Evolutionary conservation across 2,329 filamentous ascomycete genomes (phyloP).

Genomic region (Mollisiaceae sp.): DNA sequence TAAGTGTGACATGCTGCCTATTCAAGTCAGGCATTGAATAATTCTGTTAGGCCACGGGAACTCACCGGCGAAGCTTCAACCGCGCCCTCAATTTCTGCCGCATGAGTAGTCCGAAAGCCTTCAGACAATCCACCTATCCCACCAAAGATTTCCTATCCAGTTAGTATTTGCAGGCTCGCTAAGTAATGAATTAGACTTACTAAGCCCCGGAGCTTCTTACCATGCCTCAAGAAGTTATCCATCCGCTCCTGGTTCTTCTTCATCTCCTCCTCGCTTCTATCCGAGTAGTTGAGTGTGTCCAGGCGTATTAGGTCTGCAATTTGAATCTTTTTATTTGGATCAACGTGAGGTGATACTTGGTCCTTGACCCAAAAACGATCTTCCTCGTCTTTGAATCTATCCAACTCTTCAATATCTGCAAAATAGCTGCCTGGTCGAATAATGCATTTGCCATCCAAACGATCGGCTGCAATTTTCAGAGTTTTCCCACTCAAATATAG

Average conservation of each 20-base stretch:
- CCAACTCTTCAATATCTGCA: conserved; percentile 22
- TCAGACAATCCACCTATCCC: conserved; percentile 24
- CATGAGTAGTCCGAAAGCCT: conserved; percentile 13
- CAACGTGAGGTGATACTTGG: neutral
- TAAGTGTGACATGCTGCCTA: conserved; percentile 12
- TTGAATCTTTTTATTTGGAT: neutral
- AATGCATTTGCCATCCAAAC: conserved; percentile 30
- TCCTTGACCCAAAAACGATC: conserved; percentile 32
- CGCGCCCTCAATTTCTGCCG: neutral
- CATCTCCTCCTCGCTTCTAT: neutral
- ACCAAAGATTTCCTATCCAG: conserved; percentile 11
- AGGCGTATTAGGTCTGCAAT: neutral
- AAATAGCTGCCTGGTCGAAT: conserved; percentile 18
- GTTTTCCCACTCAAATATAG: conserved; percentile 15
- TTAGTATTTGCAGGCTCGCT: neutral
- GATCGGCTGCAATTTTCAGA: neutral
- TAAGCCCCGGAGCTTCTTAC: conserved; percentile 1
- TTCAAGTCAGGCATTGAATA: neutral
- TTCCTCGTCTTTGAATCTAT: conserved; percentile 26
- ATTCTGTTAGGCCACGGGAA: too few species aligned
- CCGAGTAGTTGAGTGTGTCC: neutral
- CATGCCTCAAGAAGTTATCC: conserved; percentile 15
- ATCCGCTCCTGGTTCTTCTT: neutral
- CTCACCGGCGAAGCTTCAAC: neutral
- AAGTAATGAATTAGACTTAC: neutral